Evolutionary conservation across 1,139 yeast genomes (phyloP).

Genomic region (Suhomyces chickasaworum): DNA sequence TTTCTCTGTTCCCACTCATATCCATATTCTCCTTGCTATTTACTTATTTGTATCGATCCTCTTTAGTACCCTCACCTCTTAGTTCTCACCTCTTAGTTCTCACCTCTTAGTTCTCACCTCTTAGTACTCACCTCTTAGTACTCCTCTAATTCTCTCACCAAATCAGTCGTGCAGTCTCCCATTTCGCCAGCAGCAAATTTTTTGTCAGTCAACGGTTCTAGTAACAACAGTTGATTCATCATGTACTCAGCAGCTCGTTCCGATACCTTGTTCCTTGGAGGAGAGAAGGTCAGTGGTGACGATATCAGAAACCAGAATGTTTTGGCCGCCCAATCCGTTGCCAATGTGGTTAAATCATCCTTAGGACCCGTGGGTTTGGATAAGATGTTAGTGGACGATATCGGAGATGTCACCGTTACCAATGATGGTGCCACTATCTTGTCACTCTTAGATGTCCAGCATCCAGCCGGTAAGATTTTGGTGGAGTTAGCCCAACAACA

Average conservation of each 20-base stretch:
- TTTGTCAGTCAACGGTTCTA: constrained; percentile 5
- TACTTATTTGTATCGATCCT: too few relatives aligned
- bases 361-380: constrained; percentile 98
- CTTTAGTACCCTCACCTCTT: too few relatives aligned
- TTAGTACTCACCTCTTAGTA: too few relatives aligned
- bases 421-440: constrained; percentile 98
- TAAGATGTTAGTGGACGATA: constrained; percentile 98
- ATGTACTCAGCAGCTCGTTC: constrained; percentile 73
- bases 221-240: constrained; percentile 4
- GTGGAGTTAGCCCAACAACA: constrained; percentile 99
- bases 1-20: too few relatives aligned
- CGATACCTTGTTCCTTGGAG: constrained; percentile 90
- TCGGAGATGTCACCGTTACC: constrained; percentile 98
- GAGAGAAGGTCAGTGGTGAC: constrained; percentile 94
- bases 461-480: constrained; percentile 96
- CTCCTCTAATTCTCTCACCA: neutral
- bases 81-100: too few relatives aligned
- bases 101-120: too few relatives aligned
- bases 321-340: constrained; percentile 93
- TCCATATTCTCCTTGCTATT: too few relatives aligned
- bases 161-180: constrained; percentile 9
- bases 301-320: constrained; percentile 97
- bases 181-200: constrained; percentile 10
- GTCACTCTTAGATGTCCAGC: constrained; percentile 90
- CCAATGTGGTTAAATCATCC: constrained; percentile 95